Evolutionary conservation across 306 rosid species (phyloP), one percentile per base, ranked within the genome.

Genomic region (Arachis hypogaea): DNA sequence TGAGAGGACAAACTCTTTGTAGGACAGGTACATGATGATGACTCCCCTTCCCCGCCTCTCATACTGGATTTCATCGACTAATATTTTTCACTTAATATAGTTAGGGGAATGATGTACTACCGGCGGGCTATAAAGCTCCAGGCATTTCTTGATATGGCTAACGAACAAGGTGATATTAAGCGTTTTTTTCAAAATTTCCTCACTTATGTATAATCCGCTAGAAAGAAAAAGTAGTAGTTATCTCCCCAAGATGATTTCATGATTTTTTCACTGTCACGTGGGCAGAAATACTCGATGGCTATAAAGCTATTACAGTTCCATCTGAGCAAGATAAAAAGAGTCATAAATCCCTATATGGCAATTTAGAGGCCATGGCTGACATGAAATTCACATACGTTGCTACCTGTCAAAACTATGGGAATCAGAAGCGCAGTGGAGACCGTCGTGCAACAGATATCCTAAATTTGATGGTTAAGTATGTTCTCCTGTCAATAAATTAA

Each of bases 101-200:
- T 94, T 66, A 87, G 99, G 85, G 99, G 99, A 77, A 94, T 94
- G 91, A 94, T 94, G 99, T 94, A 94, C 69, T 89, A 91, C 66
- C 87, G 97, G 76, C 85, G 97, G 80, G 97, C 99, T 56, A 67
- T 94, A 82, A 89, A 88, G 90, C 99, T 94, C 82, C 99, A 94
- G 83, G 96, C 99, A 66, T 94, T 94, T 87, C 99, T 94, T 65
- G 99, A 94, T 82, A 89, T 94, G 97, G 99, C 99, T 78, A 4
- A 1, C 60, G 99, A 94, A 66, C 67, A 54, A 12, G 99, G 98
- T 94, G 79, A 82, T 51, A 67, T 52, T 47, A 54, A 28, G 70
- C 65, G 61, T 62, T 33, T 73, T 57, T 57, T 36, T 56, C 64
- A 69, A 43, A 74, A 56, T 75, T 45, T 66, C 28, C 74, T 51